Conservation (phyloP, 768 basidiomycete genomes). For the Xerocomellus intermedius region DNA sequence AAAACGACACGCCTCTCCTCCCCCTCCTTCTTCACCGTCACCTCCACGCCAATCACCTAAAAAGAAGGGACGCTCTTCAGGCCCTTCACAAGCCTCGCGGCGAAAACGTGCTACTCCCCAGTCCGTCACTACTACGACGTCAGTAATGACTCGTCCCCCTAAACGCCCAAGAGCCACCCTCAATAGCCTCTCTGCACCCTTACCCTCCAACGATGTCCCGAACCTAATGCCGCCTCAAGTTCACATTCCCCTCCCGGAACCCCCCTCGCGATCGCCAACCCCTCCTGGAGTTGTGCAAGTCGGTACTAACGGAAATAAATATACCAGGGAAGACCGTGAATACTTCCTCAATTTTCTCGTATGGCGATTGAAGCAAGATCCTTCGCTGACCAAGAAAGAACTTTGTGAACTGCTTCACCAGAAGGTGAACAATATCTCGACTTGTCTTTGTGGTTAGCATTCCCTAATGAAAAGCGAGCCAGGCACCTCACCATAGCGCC, state of each 20-base stretch:
- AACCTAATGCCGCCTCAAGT: slow-evolving; percentile 61
- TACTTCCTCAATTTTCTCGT: slow-evolving; percentile 66
- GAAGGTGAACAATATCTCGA: slow-evolving; percentile 39
- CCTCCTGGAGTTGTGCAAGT: slow-evolving; percentile 54
- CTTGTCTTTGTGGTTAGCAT: neutral
- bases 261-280: slow-evolving; percentile 67
- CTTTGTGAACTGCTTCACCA: slow-evolving; percentile 53
- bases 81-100: slow-evolving; percentile 25
- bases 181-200: slow-evolving; percentile 56
- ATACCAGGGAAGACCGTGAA: slow-evolving; percentile 62
- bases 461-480: slow-evolving; percentile 11
- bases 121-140: slow-evolving; percentile 17
- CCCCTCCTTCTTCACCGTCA: neutral
- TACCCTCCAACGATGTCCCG: slow-evolving; percentile 34
- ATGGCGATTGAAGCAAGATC: slow-evolving; percentile 58
- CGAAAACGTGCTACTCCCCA: slow-evolving; percentile 24
- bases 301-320: slow-evolving; percentile 54
- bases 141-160: slow-evolving; percentile 24
- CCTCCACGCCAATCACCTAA: slow-evolving; percentile 29
- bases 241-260: slow-evolving; percentile 56
- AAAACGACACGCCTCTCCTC: slow-evolving; percentile 34
- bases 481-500: slow-evolving; percentile 69
- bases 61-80: slow-evolving; percentile 20
- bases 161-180: slow-evolving; percentile 44
- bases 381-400: slow-evolving; percentile 50